Evolutionary conservation across 1,139 yeast species (phyloP), one percentile per base, ranked within the genome.

Genomic region (Blastobotrys proliferans): DNA sequence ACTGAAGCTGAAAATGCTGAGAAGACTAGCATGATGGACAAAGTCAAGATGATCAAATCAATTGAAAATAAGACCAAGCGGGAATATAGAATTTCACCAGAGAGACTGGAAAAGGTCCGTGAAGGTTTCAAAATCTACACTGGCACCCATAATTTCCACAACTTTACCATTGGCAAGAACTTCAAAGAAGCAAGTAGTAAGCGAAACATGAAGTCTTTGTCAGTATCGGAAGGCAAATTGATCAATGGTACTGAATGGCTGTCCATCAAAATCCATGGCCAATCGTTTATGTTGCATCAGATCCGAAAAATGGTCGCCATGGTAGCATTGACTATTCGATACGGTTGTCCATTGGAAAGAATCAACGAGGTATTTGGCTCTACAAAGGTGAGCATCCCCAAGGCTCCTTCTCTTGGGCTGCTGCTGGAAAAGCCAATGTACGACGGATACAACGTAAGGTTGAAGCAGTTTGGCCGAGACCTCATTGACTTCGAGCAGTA

Each of bases 271-370:
- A 86, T 92, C 50, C 98, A 92, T 61, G 99, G 99, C 3, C 98
- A 92, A 66, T 87, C 97, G 6, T 92, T 92, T 64, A 94, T 94
- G 99, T 73, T 92, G 50, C 98, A 92, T 65, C 99, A 92, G 71
- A 92, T 92, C 58, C 79, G 99, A 62, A 92, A 92, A 63, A 92
- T 92, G 99, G 87, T 94, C 47, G 94, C 97, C 21, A 83, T 92
- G 95, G 95, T 95, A 1, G 78, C 90, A 0, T 71, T 92, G 44
- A 79, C 85, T 14, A 79, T 90, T 24, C 77, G 98, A 58, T 81
- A 94, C 17, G 92, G 95, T 14, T 78, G 92, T 57, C 95, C 97
- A 3, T 62, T 77, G 24, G 73, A 74, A 17, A 76, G 95, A 53
- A 85, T 92, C 51, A 62, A 69, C n/a, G 84, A 86, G 56, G 85